These are phyloP conservation scores for Luvunga scandens DNA, from an alignment of 345 rosid genomes.

Conservation along the genomic window DNA sequence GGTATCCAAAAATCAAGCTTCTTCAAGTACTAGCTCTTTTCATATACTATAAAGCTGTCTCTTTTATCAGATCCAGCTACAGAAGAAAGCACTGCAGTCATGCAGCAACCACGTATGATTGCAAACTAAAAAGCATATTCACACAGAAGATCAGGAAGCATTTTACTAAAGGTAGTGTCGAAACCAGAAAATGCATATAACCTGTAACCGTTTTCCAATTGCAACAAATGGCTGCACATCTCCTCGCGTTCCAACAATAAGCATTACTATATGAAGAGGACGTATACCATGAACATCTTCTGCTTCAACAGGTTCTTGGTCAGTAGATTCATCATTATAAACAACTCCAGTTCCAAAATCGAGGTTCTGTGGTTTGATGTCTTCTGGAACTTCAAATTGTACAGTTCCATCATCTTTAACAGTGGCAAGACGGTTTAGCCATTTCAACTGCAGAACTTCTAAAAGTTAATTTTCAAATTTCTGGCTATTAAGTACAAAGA, in stretches of 20 bases:
- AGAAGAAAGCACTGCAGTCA: not conserved
- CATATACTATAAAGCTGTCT: not conserved
- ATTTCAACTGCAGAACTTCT: constrained; percentile 43
- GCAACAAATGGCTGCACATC: constrained; percentile 73
- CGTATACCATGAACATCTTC: constrained; percentile 28
- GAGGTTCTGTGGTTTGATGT: constrained; percentile 26
- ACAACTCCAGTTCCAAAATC: constrained; percentile 28
- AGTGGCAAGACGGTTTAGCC: constrained; percentile 35
- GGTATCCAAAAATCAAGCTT: not conserved
- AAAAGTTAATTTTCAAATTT: not conserved
- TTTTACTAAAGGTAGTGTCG: not conserved
- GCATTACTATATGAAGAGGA: constrained; percentile 57
- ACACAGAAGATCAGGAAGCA: not conserved
- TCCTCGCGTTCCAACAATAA: constrained; percentile 66
- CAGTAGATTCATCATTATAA: constrained; percentile 17
- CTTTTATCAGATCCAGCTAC: not conserved
- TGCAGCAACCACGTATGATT: not conserved
- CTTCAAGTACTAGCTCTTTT: not conserved
- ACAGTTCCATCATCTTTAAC: constrained; percentile 54
- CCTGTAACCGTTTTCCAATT: constrained; percentile 63
- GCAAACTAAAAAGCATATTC: not conserved
- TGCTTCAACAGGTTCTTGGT: constrained; percentile 27
- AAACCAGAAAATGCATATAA: constrained; percentile 11
- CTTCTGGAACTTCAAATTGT: constrained; percentile 48
- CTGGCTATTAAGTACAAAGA: not conserved